A percentile compares a stretch with the other conserved stretches of the same genome.
Evolutionary conservation across 2,329 filamentous ascomycete species (phyloP).

Genomic region (Pseudodiploospora longispora): DNA sequence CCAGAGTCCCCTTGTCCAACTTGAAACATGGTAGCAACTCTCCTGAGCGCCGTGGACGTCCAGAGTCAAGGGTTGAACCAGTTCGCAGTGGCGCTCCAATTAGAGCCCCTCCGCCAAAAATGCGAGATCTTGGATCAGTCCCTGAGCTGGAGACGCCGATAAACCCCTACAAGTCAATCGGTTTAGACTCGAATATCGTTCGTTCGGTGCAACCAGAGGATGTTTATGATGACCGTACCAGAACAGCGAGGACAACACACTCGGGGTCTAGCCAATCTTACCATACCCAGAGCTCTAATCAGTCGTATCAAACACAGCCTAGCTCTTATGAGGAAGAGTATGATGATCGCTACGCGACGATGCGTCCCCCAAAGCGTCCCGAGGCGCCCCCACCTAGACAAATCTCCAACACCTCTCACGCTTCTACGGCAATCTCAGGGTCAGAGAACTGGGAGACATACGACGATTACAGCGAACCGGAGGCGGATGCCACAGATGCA

Average conservation of each 20-base stretch:
- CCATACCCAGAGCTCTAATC: constrained; percentile 12
- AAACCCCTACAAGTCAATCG: constrained; percentile 40
- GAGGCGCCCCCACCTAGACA: constrained; percentile 50
- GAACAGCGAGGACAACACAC: constrained; percentile 24
- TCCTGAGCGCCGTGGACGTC: constrained; percentile 55
- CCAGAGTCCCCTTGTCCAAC: constrained; percentile 60
- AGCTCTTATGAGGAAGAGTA: constrained; percentile 21
- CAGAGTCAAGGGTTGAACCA: constrained; percentile 35
- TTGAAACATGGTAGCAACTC: constrained; percentile 70
- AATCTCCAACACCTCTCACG: constrained; percentile 56
- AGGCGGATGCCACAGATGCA: constrained; percentile 65
- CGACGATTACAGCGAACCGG: constrained; percentile 72
- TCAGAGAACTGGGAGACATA: constrained; percentile 99
- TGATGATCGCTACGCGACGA: constrained; percentile 31
- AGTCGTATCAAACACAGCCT: constrained; percentile 3
- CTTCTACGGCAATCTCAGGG: constrained; percentile 68
- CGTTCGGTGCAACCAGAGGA: constrained; percentile 67
- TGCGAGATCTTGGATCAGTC: constrained; percentile 64
- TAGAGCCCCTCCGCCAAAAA: constrained; percentile 76
- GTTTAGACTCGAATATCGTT: constrained; percentile 47
- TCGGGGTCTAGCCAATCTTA: constrained; percentile 33
- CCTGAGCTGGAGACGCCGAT: constrained; percentile 43
- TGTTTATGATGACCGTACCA: constrained; percentile 63
- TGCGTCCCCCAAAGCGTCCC: constrained; percentile 32
- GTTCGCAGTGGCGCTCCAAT: constrained; percentile 47